A percentile compares a stretch with the other conserved stretches of the same genome.
Evolutionary conservation across 176 grass and related monocot species (phyloP).

Genomic region (Oryza glumipatula): DNA sequence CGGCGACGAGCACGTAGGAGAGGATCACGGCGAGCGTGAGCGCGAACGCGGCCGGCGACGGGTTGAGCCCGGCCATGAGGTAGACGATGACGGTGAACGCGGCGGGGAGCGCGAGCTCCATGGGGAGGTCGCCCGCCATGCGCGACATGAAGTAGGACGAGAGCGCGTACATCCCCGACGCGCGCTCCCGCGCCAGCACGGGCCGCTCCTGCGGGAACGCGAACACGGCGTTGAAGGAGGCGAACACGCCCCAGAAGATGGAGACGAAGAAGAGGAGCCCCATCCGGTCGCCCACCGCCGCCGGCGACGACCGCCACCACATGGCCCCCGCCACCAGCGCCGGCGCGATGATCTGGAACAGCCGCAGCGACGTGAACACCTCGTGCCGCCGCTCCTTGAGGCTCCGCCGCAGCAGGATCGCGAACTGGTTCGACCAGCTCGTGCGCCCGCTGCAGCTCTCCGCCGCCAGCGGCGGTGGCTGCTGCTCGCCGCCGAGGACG

Average conservation of each 20-base stretch:
- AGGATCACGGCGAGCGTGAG: constrained; percentile 71
- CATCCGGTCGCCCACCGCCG: constrained; percentile 65
- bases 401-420: constrained; percentile 76
- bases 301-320: constrained; percentile 89
- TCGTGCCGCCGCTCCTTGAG: constrained; percentile 95
- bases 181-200: constrained; percentile 66
- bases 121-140: constrained; percentile 85
- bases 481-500: not conserved
- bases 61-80: constrained; percentile 87
- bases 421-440: constrained; percentile 75
- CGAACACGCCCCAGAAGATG: constrained; percentile 99
- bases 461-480: not conserved
- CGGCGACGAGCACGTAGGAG: constrained; percentile 77
- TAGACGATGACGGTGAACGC: constrained; percentile 76
- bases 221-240: constrained; percentile 96
- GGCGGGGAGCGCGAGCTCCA: constrained; percentile 86
- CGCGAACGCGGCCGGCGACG: constrained; percentile 56
- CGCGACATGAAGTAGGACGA: constrained; percentile 89
- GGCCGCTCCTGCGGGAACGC: constrained; percentile 85
- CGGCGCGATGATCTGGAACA: constrained; percentile 85
- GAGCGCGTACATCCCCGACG: constrained; percentile 86
- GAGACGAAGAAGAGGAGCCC: constrained; percentile 98
- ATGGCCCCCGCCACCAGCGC: constrained; percentile 78
- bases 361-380: constrained; percentile 82
- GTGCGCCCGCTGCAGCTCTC: constrained; percentile 49